These are phyloP conservation scores for Pseudocercospora eumusae DNA, from an alignment of 2,329 filamentous ascomycete genomes.

Conservation along the genomic window DNA sequence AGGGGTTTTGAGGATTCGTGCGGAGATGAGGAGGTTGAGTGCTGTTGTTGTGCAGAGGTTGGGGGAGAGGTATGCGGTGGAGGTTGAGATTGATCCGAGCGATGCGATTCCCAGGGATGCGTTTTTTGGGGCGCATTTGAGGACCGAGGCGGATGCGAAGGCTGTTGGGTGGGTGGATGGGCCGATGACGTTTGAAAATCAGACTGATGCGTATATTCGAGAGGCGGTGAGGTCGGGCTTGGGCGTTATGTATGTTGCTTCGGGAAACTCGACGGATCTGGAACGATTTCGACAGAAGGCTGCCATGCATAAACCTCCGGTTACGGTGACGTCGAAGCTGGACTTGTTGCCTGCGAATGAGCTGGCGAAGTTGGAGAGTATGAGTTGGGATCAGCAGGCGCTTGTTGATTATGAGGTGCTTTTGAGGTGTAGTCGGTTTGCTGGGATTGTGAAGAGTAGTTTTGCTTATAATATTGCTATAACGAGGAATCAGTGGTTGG, in stretches of 20 bases:
- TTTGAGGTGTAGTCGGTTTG: slow-evolving; percentile 47
- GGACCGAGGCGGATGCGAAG: slow-evolving; percentile 42
- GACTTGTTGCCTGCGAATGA: slow-evolving; percentile 47
- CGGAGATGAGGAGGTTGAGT: slow-evolving; percentile 36
- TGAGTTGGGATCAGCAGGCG: slow-evolving; percentile 54
- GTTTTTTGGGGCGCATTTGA: slow-evolving; percentile 46
- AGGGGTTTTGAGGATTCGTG: slow-evolving; percentile 33
- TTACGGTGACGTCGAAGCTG: slow-evolving; percentile 48
- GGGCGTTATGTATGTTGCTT: slow-evolving; percentile 48
- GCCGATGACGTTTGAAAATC: slow-evolving; percentile 40
- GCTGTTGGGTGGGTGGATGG: slow-evolving; percentile 37
- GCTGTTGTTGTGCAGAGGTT: slow-evolving; percentile 41
- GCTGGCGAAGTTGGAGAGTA: slow-evolving; percentile 37
- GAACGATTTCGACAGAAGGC: slow-evolving; percentile 43
- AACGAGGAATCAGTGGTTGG: slow-evolving; percentile 41
- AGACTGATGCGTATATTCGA: slow-evolving; percentile 44
- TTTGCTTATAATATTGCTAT: slow-evolving; percentile 54
- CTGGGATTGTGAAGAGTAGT: slow-evolving; percentile 49
- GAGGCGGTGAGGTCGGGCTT: slow-evolving; percentile 38
- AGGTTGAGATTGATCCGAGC: slow-evolving; percentile 36
- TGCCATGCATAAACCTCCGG: slow-evolving; percentile 34
- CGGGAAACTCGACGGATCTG: slow-evolving; percentile 45
- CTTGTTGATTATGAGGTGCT: slow-evolving; percentile 56
- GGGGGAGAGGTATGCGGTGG: slow-evolving; percentile 31
- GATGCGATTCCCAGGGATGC: slow-evolving; percentile 33